These are phyloP conservation scores for Elaeagnus macrophylla DNA, from an alignment of 306 rosid genomes.

Conservation along the genomic window DNA sequence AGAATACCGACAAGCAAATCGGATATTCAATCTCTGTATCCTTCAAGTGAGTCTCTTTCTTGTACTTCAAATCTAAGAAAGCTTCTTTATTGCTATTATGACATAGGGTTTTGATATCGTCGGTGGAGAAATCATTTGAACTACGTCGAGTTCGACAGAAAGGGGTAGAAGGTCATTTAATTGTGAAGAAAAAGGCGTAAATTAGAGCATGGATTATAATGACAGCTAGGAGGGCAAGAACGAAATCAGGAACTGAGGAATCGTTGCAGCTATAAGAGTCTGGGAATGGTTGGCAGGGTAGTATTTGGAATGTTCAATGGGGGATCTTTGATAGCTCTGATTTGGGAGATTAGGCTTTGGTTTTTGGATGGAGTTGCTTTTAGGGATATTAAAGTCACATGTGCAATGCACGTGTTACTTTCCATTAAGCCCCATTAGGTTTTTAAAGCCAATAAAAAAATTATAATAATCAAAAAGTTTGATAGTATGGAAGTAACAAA, in stretches of 20 bases:
- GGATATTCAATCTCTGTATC: constrained; percentile 64
- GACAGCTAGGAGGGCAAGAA: constrained; percentile 61
- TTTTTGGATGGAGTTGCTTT: too few species aligned
- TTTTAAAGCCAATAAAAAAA: too few species aligned
- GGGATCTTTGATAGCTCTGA: too few species aligned
- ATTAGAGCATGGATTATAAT: constrained; percentile 63
- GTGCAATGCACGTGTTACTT: too few species aligned
- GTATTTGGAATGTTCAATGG: too few species aligned
- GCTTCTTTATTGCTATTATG: too few species aligned
- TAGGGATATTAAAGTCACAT: too few species aligned
- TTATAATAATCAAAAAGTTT: too few species aligned
- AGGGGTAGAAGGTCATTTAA: constrained; percentile 43
- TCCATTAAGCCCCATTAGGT: too few species aligned
- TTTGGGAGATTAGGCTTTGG: too few species aligned
- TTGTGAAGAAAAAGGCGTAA: constrained; percentile 60
- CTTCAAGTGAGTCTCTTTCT: constrained; percentile 18
- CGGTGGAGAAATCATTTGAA: constrained; percentile 13
- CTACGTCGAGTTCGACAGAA: too few species aligned
- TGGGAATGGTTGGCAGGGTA: constrained; percentile 42
- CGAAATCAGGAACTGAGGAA: constrained; percentile 70
- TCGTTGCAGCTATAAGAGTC: constrained; percentile 35
- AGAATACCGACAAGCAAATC: constrained; percentile 56
- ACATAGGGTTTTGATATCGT: not conserved
- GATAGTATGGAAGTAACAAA: too few species aligned
- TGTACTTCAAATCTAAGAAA: not conserved